Percentiles rank a stretch among this genome's conserved stretches.
Conservation (phyloP, 345 rosid species). For the Eucalyptus camaldulensis region DNA sequence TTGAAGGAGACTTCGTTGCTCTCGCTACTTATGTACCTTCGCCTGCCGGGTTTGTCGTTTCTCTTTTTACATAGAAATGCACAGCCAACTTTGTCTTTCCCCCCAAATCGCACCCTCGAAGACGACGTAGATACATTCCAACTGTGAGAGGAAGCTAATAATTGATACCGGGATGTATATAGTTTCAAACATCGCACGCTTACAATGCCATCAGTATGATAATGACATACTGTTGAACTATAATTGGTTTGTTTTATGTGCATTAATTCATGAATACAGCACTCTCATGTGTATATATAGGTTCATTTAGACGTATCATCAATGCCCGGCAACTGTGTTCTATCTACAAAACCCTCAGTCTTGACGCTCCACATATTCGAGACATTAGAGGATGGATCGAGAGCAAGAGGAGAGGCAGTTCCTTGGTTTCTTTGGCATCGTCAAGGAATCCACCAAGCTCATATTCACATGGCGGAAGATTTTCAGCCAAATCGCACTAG, state of each 20-base stretch:
- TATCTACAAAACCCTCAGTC: neutral
- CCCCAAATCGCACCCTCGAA: neutral
- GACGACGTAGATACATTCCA: neutral
- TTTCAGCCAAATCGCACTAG: conserved; percentile 31
- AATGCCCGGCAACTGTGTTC: neutral
- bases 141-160: neutral
- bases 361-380: neutral
- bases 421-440: conserved; percentile 30
- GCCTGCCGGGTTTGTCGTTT: neutral
- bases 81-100: neutral
- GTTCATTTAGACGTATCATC: neutral
- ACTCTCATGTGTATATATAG: neutral
- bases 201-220: neutral
- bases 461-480: conserved; percentile 31
- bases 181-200: neutral
- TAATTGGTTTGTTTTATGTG: neutral
- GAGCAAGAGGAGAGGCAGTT: conserved; percentile 40
- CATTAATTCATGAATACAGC: neutral
- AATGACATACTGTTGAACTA: neutral
- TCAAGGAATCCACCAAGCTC: conserved; percentile 33
- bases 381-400: conserved; percentile 20
- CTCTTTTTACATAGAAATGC: neutral
- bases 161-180: neutral
- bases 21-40: neutral
- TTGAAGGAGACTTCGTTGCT: neutral